Base-by-base conservation (phyloP, 805 yeast genomes). In the Yarrowia sp. region DNA sequence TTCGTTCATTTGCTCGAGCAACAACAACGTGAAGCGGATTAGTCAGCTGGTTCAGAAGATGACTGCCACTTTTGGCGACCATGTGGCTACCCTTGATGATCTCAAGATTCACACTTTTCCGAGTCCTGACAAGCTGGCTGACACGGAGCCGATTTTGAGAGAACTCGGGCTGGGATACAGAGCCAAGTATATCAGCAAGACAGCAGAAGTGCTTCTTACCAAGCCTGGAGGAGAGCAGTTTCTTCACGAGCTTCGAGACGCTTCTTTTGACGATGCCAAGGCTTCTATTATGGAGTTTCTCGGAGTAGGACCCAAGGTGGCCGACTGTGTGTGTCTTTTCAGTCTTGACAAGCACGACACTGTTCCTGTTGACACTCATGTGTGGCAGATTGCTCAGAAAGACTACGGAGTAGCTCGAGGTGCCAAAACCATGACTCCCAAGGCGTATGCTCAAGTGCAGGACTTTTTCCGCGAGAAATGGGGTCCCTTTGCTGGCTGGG, bases 401-500 rank as follows among this genome's bases (percentile, higher is more conserved):
- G 96, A 91, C 75, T 94, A 92, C 77, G 85, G 85, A 71, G 84
- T 86, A 71, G 84, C 80, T 0, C 69, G 79, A 30, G 74, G 75
- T 33, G 70, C 74, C 19, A 84, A 82, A 68, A 77, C 85, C 1
- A 76, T 89, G 76, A 86, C 81, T 69, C 82, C 82, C 61, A 81
- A 78, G 36, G 76, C 83, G 6, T 88, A 89, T 74, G 83, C 79
- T 46, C 80, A 82, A 24, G 88, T 92, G 8, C 81, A 92, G 52
- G 73, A 74, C 9, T 85, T 83, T 74, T 87, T 94, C 75, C 81
- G 83, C 53, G 81, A 82, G 0, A 78, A 87, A 52, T 95, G 97
- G 94, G 98, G 97, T 0, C 85, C 84, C 1, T 90, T 89, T 75
- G 98, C 99, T 1, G 99, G 99, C 0, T 95, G 99, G 99, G 98